Percentiles rank a stretch among this genome's conserved stretches.
Evolutionary conservation across 768 basidiomycete genomes (phyloP).

Genomic region (Naematelia encephala): DNA sequence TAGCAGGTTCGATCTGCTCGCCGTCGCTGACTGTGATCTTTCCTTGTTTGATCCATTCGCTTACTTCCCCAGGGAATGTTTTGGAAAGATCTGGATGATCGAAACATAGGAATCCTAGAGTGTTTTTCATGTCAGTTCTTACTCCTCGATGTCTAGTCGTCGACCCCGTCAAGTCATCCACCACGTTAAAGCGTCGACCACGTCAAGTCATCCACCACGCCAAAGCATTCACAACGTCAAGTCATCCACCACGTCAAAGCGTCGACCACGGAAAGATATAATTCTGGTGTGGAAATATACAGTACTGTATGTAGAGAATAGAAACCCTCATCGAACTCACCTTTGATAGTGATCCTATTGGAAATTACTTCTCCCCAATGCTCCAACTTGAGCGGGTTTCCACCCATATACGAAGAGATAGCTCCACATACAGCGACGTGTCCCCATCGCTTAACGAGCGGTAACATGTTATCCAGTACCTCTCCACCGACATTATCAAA

Average conservation of each 20-base stretch:
- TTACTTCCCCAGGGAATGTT: conserved; percentile 20
- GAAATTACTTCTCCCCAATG: conserved; percentile 37
- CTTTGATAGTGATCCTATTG: conserved; percentile 35
- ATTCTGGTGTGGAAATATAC: too few species aligned
- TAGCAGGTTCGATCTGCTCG: conserved; percentile 35
- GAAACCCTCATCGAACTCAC: too few species aligned
- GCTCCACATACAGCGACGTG: conserved; percentile 26
- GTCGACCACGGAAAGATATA: background rate
- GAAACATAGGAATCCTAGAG: conserved; percentile 24
- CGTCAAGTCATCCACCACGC: background rate
- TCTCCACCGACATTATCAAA: conserved; percentile 40
- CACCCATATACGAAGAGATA: conserved; percentile 9
- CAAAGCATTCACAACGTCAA: background rate
- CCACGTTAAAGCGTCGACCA: background rate
- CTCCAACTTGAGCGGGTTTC: conserved; percentile 8
- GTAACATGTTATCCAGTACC: conserved; percentile 24
- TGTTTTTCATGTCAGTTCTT: background rate
- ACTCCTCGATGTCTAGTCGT: background rate
- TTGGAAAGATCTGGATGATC: conserved; percentile 20
- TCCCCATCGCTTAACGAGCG: conserved; percentile 20
- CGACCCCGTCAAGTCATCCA: background rate
- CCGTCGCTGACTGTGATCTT: conserved; percentile 27
- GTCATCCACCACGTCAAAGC: background rate
- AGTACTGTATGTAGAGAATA: too few species aligned
- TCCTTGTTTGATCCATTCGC: conserved; percentile 28